Evolutionary conservation across 805 yeast species (phyloP), one percentile per base, ranked within the genome.

Genomic region (Sporopachydermia lactativora): DNA sequence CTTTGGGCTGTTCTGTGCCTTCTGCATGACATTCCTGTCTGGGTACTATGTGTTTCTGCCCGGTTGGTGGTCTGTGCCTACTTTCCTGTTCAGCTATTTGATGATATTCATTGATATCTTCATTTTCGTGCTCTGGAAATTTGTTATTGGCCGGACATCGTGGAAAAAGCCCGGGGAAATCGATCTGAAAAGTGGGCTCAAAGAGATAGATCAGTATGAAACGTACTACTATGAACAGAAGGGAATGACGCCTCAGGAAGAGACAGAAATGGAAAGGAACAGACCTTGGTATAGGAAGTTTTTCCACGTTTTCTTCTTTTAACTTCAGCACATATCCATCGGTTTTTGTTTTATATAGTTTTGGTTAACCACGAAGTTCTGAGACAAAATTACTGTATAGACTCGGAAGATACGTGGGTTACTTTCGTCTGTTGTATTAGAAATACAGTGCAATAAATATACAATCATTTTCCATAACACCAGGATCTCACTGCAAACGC

Each of bases 11-110:
- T 42, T 55, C 17, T 61, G 68, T 39, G 61, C 73, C 5, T 49
- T 66, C 43, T 54, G 62, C 42, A 66, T 82, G 82, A 52, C 72
- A 49, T 58, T 73, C 55, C 59, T 75, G 17, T 73, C 73, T 45
- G 94, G 94, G 3, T 84, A 81, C 60, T 60, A 70, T 2, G 81
- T 77, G 1, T 82, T 84, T 57, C 55, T 77, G 37, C 76, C 77
- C 11, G 83, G 81, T 4, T 53, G 61, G 41, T 83, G 89, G 86
- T 55, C 65, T 15, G 66, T 68, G 15, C 65, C 75, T 43, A 60
- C 65, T 5, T 84, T 84, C 59, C 62, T 82, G 48, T 81, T 74
- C 58, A 71, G 71, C 51, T 84, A 84, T 52, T 62, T 84, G 44
- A 77, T 81, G 77, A 67, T 83, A 8, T 81, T 82, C 43, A 56